These are phyloP conservation scores for Kwoniella dendrophila DNA, from an alignment of 768 basidiomycete genomes.

Conservation along the genomic window DNA sequence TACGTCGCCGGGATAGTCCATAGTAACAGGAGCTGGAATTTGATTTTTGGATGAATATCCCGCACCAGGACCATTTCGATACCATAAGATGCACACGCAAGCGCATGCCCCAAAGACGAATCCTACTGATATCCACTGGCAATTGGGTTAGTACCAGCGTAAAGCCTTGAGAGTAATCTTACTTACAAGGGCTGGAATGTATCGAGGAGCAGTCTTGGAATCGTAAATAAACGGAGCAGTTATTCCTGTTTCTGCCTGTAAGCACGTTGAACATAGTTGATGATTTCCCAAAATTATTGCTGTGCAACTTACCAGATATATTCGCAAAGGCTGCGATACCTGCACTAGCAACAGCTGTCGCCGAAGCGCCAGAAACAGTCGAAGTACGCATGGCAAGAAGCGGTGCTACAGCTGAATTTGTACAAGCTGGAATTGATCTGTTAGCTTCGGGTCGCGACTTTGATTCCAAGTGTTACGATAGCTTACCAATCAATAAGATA, in stretches of 20 bases:
- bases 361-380: neutral
- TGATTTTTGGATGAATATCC: neutral
- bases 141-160: neutral
- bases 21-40: neutral
- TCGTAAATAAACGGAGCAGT: slow-evolving; percentile 3
- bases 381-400: slow-evolving; percentile 3
- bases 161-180: neutral
- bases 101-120: neutral
- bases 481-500: neutral
- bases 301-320: neutral
- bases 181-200: slow-evolving; percentile 4
- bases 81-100: neutral
- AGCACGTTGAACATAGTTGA: no score
- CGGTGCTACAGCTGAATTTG: slow-evolving; percentile 3
- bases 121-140: neutral
- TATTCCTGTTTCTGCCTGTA: neutral
- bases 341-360: slow-evolving; percentile 1
- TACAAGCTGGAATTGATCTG: neutral
- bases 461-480: neutral
- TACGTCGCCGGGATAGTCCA: neutral
- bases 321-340: slow-evolving; percentile 2
- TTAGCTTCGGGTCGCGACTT: no score
- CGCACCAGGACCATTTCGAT: neutral
- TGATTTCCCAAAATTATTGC: neutral
- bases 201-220: slow-evolving; percentile 2